Evolutionary conservation across 2,329 filamentous ascomycete genomes (phyloP), one percentile per base, ranked within the genome.

Genomic region (Lecanicillium sp.): DNA sequence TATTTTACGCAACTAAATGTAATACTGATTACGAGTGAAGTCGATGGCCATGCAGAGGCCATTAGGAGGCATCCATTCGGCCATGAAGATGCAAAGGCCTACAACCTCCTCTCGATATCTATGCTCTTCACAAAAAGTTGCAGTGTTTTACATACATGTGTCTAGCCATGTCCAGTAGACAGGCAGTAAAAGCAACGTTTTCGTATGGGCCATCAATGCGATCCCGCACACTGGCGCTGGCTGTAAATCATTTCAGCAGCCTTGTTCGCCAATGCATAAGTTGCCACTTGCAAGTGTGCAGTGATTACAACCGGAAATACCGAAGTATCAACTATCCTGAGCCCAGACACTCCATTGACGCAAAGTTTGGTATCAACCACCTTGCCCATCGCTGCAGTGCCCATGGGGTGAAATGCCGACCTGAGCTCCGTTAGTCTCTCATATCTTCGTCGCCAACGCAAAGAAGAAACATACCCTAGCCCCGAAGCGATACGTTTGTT

Each of bases 181-280:
- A n/a, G n/a, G n/a, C n/a, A n/a, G n/a, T n/a, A n/a, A n/a, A n/a
- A n/a, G n/a, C n/a, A n/a, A n/a, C n/a, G n/a, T n/a, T n/a, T n/a
- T n/a, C n/a, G n/a, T n/a, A 30, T 30, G 29, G 5, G 5, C 29
- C 5, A 30, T 30, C 29, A 15, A 14, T 30, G 16, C n/a, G n/a
- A n/a, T n/a, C n/a, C n/a, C n/a, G n/a, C n/a, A n/a, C 39, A 41
- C 28, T 37, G 33, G 20, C 39, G 39, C 9, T 37, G 27, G 2
- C 13, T 28, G 18, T 25, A 41, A 13, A 78, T 78, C 9, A 68
- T 68, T 50, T 74, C 74, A 3, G 73, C 71, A 1, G 75, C 74
- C 55, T 78, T 78, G 55, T 78, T 75, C 5, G 65, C 67, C 18
- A 76, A 57, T 51, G 77, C 73, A 46, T 74, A 76, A 0, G 67